Conservation (phyloP, 2,329 filamentous ascomycete genomes). For the Fusarium paranaense region DNA sequence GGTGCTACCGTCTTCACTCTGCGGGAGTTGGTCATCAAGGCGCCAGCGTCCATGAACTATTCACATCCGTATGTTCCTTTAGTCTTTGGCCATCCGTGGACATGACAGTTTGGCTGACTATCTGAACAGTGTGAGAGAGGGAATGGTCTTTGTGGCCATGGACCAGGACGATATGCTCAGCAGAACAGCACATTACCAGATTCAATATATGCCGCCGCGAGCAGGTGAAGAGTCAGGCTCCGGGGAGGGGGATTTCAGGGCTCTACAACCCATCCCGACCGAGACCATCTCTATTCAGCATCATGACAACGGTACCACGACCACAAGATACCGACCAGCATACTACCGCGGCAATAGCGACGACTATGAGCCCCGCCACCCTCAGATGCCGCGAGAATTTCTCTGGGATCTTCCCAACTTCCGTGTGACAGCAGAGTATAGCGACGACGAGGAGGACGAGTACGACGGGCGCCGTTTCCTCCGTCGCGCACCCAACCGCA, state of each 20-base stretch:
- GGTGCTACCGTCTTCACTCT: constrained; percentile 84
- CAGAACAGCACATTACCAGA: constrained; percentile 80
- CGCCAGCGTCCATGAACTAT: constrained; percentile 79
- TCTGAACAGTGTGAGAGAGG: constrained; percentile 79
- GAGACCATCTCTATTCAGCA: constrained; percentile 64
- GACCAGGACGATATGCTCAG: constrained; percentile 79
- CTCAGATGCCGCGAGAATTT: constrained; percentile 70
- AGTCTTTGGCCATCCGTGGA: constrained; percentile 12
- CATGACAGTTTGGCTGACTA: constrained; percentile 28
- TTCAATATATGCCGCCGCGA: constrained; percentile 66
- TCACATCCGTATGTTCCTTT: constrained; percentile 80
- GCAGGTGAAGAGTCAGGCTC: constrained; percentile 30
- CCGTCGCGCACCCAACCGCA: constrained; percentile 62
- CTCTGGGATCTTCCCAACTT: constrained; percentile 60
- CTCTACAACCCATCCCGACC: constrained; percentile 36
- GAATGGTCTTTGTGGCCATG: constrained; percentile 94
- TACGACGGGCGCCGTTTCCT: constrained; percentile 40
- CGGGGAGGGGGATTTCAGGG: constrained; percentile 33
- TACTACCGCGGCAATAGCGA: constrained; percentile 56
- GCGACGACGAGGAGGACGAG: constrained; percentile 67
- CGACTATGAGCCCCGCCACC: constrained; percentile 59
- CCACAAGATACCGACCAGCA: constrained; percentile 58
- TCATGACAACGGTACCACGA: constrained; percentile 63
- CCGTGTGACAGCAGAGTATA: constrained; percentile 69
- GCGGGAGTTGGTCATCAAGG: constrained; percentile 88